Percentiles rank a stretch among this genome's conserved stretches.
Evolutionary conservation across 2,329 filamentous ascomycete genomes (phyloP).

Genomic region (Mariannaea sp.): DNA sequence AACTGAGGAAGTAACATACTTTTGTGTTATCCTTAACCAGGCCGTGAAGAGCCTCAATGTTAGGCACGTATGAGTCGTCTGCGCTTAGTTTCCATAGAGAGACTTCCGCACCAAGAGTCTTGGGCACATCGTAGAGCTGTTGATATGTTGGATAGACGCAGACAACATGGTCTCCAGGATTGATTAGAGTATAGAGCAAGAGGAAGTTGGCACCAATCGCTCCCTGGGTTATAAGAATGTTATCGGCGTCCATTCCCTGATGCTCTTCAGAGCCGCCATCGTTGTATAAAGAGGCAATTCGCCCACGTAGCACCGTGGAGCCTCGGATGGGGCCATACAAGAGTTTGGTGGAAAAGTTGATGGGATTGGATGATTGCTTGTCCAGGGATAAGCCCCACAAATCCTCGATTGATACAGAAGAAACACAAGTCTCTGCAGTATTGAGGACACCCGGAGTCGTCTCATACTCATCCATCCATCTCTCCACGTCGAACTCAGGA

Average conservation of each 20-base stretch:
- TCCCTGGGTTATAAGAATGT: conserved; percentile 77
- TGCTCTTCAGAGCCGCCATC: conserved; percentile 44
- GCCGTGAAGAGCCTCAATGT: conserved; percentile 66
- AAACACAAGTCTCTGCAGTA: conserved; percentile 79
- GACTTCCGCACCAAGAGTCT: conserved; percentile 75
- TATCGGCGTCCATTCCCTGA: conserved; percentile 55
- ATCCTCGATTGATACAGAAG: conserved; percentile 70
- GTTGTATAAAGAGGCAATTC: conserved; percentile 61
- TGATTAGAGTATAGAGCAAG: conserved; percentile 71
- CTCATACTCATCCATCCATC: conserved; percentile 69
- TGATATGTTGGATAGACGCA: conserved; percentile 89
- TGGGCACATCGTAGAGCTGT: conserved; percentile 78
- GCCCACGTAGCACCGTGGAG: conserved; percentile 64
- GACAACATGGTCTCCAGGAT: conserved; percentile 76
- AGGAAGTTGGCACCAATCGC: conserved; percentile 86
- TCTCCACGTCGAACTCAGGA: conserved; percentile 68
- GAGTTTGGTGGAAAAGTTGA: conserved; percentile 61
- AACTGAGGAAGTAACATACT: conserved; percentile 46
- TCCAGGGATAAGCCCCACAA: conserved; percentile 64
- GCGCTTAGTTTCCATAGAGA: conserved; percentile 70
- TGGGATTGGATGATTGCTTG: conserved; percentile 40
- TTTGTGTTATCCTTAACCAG: conserved; percentile 74
- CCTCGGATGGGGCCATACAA: conserved; percentile 77
- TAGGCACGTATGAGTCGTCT: conserved; percentile 68
- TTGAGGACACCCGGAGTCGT: conserved; percentile 64